Evolutionary conservation across 805 yeast genomes (phyloP), one percentile per base, ranked within the genome.

Genomic region (Metschnikowia amazonensis): DNA sequence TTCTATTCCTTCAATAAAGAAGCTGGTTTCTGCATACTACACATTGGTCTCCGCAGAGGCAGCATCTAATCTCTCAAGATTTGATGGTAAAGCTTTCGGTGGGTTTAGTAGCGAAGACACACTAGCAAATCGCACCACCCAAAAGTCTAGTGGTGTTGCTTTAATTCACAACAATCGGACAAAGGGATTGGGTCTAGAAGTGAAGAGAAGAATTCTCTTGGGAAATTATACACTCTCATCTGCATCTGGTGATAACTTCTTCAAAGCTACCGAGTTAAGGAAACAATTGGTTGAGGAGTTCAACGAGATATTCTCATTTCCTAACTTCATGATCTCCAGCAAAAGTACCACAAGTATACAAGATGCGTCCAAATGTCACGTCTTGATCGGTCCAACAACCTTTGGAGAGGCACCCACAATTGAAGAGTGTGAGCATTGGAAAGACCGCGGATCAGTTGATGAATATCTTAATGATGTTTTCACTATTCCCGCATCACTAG

Each of bases 31-130:
- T 23, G 79, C 89, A 0, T 94, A 94, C 64, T 92, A 86, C 60
- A 86, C 96, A 0, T 56, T 95, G 30, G 90, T 94, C 1, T 86
- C 97, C 0, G 86, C 97, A 0, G 99, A 94, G 59, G 98, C 97
- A 0, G 83, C 95, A 0, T 92, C 98, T 0, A 94, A 94, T 60
- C 72, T 94, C 40, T 79, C 97, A 1, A 72, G 97, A 27, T 94
- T 77, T 59, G 99, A 94, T 64, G 99, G 99, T 2, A 35, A 13
- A n/a, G 33, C 39, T 11, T 29, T 23, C 27, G 30, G 32, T n/a
- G 21, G 45, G 8, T 13, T 21, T 5, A 16, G 13, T 14, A 3
- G 4, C 25, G 69, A 86, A 31, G 16, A 31, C 4, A 21, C 23
- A 5, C 70, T 76, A 1, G 63, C 31, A 10, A 49, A 14, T 8